Evolutionary conservation across 768 basidiomycete genomes (phyloP).

Genomic region (Mycena pura): DNA sequence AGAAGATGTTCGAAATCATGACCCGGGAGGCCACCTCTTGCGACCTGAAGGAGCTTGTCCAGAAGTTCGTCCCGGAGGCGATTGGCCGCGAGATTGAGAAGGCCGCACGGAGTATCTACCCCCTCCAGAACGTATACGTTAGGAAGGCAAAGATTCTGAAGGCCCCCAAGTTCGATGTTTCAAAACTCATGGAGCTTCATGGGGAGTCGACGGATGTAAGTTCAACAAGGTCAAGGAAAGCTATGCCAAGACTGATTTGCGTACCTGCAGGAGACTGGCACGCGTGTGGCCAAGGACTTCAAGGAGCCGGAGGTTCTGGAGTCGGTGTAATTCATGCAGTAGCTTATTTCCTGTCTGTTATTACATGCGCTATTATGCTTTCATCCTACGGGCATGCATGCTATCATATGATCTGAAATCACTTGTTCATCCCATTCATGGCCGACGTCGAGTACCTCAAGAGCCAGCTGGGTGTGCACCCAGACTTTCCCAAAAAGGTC

Average conservation of each 20-base stretch:
- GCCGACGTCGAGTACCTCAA: constrained; percentile 78
- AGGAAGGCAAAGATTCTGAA: constrained; percentile 99
- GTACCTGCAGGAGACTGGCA: constrained; percentile 84
- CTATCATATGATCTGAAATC: background rate
- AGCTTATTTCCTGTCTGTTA: constrained; percentile 32
- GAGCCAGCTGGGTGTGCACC: constrained; percentile 62
- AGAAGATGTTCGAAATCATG: constrained; percentile 99
- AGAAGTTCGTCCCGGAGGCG: constrained; percentile 98
- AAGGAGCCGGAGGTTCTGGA: constrained; percentile 96
- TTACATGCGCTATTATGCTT: constrained; percentile 44
- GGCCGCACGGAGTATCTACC: constrained; percentile 94
- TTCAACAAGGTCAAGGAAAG: too few species aligned
- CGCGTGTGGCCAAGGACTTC: constrained; percentile 93
- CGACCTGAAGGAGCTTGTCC: constrained; percentile 97
- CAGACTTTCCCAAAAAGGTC: constrained; percentile 93
- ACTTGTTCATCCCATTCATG: constrained; percentile 48
- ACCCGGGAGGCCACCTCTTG: constrained; percentile 93
- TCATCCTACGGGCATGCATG: constrained; percentile 35
- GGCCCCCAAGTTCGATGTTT: constrained; percentile 94
- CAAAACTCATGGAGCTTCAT: constrained; percentile 96
- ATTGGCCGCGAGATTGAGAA: constrained; percentile 99
- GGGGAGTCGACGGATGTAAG: constrained; percentile 93
- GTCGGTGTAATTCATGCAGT: constrained; percentile 73
- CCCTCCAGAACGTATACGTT: constrained; percentile 98
- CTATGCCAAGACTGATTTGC: background rate